phyloP scores from a whole-genome alignment of 2,329 filamentous ascomycete genomes.

The Xylariaceae sp. region DNA sequence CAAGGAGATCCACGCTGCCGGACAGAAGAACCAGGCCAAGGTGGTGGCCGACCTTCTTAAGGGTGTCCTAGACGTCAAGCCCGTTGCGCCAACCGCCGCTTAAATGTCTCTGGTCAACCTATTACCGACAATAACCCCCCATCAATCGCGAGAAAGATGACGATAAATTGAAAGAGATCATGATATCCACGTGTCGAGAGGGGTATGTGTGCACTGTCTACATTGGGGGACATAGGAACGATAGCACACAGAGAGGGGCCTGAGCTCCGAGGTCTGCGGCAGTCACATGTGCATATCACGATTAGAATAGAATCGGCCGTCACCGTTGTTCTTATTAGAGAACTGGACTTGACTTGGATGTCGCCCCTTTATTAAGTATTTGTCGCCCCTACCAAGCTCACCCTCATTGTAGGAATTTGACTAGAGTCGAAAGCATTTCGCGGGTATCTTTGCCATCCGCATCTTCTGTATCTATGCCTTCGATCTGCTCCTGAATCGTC shows the following conservation, averaged over 20 bases:
- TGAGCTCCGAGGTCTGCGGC: background rate
- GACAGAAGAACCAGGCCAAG: conserved; percentile 70
- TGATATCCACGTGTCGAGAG: background rate
- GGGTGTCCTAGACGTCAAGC: conserved; percentile 80
- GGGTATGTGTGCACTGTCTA: background rate
- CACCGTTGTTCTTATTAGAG: conserved; percentile 2
- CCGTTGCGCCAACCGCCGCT: conserved; percentile 46
- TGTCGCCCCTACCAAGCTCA: conserved; percentile 19
- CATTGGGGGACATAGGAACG: background rate
- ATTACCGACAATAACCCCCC: background rate
- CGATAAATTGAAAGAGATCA: background rate
- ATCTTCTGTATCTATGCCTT: conserved; percentile 45
- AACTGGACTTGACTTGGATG: conserved; percentile 9
- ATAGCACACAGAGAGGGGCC: background rate
- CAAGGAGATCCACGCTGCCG: conserved; percentile 73
- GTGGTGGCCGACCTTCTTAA: conserved; percentile 79
- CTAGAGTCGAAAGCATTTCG: conserved; percentile 51
- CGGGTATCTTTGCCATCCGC: conserved; percentile 53
- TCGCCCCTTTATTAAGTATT: conserved; percentile 19
- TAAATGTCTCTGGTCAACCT: conserved; percentile 10
- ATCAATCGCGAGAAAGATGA: background rate
- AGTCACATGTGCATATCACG: background rate
- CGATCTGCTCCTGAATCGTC: conserved; percentile 60
- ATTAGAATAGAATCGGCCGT: conserved; percentile 7
- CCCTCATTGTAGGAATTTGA: conserved; percentile 42